Base-by-base conservation (phyloP, 176 grass and related monocot species). In the Rhipidocladum racemiflorum region DNA sequence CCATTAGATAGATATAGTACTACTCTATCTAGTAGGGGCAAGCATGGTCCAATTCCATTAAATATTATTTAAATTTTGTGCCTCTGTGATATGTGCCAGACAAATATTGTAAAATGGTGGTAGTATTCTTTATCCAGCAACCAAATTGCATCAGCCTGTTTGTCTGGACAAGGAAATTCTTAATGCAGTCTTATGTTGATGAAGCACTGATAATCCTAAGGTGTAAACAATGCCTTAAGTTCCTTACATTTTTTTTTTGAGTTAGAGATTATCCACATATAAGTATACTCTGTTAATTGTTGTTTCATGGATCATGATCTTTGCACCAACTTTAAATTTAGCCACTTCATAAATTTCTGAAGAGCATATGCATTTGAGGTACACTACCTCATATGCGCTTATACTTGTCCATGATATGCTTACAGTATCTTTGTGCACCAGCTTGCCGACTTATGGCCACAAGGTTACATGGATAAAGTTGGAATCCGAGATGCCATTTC, bases 391-490 rank as follows among this genome's bases (percentile, higher is more conserved):
- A 43, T 40, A n/a, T 85, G 75, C n/a, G 2, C 35, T 84, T 82
- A 57, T 81, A 55, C 32, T 63, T 81, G 68, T 72, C 70, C 57
- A 64, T 39, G 35, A 51, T 38, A 9, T 27, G 18, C 21, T 83
- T 39, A 14, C 57, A 68, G 34, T 81, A 27, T 75, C 12, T 74
- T 65, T 70, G 14, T 64, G 40, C 55, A 49, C 74, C 89, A 94
- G 92, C 84, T 94, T 53, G 89, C 87, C 3, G 89, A 94, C 55
- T 83, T 94, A 9, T 94, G 92, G 92, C 92, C 92, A 70, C 85
- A 82, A 82, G 92, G 92, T 64, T 87, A 83, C 75, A 94, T 94
- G 92, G 92, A 94, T 85, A 94, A 94, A 85, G 61, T 94, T 68
- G 92, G 90, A 83, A 91, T 94, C 60, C 91, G 91, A 82, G 85